Evolutionary conservation across 1,284 basidiomycete species (phyloP).

Genomic region (Leccinum solheimii): DNA sequence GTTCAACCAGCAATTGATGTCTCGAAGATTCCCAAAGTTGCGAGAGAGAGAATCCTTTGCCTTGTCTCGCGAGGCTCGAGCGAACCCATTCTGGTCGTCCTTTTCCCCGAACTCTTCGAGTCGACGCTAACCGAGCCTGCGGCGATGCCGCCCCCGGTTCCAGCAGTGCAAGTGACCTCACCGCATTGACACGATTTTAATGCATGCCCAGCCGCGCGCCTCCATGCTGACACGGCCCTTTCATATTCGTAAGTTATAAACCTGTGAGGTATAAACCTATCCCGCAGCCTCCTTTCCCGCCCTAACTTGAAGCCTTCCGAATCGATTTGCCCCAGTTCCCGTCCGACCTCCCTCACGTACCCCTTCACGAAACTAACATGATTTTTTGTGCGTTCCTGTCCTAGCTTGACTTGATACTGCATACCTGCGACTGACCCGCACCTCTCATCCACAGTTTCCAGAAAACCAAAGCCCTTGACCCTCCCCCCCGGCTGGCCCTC

Average conservation of each 20-base stretch:
- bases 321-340: background rate
- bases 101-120: conserved; percentile 9
- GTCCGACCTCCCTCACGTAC: background rate
- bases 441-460: conserved; percentile 22
- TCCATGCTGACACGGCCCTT: conserved; percentile 19
- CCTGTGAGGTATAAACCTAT: conserved; percentile 11
- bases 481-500: conserved; percentile 41
- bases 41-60: background rate
- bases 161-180: conserved; percentile 32
- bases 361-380: conserved; percentile 26
- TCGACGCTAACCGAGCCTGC: conserved; percentile 17
- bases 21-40: background rate
- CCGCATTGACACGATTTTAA: conserved; percentile 31
- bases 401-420: background rate
- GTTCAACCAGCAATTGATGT: conserved; percentile 1
- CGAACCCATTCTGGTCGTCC: background rate
- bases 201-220: conserved; percentile 30
- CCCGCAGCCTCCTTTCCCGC: conserved; percentile 1
- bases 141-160: conserved; percentile 20
- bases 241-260: conserved; percentile 25
- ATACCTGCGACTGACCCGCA: background rate
- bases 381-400: conserved; percentile 32
- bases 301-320: background rate
- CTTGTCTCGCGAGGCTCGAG: background rate
- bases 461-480: conserved; percentile 28